phyloP scores from a whole-genome alignment of 1,284 basidiomycete genomes.

The Ceratobasidium sp. region DNA sequence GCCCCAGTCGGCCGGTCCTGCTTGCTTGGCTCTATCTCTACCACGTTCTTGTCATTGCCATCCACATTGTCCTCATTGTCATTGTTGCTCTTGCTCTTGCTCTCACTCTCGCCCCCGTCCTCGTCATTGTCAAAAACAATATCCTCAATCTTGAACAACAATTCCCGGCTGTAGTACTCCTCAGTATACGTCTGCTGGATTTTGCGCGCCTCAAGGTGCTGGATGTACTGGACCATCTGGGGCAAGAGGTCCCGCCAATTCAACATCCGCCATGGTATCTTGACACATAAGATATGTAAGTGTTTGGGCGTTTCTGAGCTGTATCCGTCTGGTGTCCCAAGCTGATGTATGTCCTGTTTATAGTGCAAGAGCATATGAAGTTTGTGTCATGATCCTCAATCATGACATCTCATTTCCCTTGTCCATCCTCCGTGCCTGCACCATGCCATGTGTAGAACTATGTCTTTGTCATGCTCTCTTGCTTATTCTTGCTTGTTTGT shows the following conservation, averaged over 20 bases:
- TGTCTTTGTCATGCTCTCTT: too few species aligned
- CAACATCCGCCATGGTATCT: neutral
- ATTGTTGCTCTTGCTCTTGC: neutral
- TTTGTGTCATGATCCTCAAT: neutral
- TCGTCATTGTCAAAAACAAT: too few species aligned
- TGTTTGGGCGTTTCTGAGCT: constrained; percentile 21
- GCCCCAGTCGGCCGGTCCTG: too few species aligned
- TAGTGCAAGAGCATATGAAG: constrained; percentile 22
- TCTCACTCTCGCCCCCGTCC: neutral
- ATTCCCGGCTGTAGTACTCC: neutral
- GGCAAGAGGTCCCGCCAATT: constrained; percentile 2
- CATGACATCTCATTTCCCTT: too few species aligned
- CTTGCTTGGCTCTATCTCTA: too few species aligned
- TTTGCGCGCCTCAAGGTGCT: constrained; percentile 6
- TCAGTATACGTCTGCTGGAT: neutral
- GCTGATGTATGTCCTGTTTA: neutral
- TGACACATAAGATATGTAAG: constrained; percentile 19
- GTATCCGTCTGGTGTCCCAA: constrained; percentile 21
- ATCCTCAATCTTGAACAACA: neutral
- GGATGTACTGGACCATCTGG: constrained; percentile 15
- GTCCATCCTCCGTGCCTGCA: too few species aligned
- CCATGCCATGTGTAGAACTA: too few species aligned
- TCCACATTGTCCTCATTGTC: neutral
- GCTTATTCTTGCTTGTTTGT: too few species aligned
- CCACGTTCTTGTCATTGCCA: neutral